Base-by-base conservation (phyloP, 1,284 basidiomycete genomes). In the Marasmius fiardii region DNA sequence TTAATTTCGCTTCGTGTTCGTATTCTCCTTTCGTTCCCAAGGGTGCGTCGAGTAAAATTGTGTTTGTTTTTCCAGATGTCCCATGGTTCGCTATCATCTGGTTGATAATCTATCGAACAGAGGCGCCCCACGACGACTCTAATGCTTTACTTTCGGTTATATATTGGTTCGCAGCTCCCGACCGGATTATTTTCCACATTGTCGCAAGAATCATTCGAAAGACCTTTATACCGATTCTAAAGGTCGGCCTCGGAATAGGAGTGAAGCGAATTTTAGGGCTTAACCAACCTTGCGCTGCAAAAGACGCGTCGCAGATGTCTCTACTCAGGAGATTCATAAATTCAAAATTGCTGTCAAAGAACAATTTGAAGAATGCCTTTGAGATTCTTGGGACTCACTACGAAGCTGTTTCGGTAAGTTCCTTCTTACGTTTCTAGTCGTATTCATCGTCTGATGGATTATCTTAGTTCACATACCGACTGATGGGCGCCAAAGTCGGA, bases 401-500 rank as follows among this genome's bases (percentile, higher is more conserved):
- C 58, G 74, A 77, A 60, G 62, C 68, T 34, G 75, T 76, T 33
- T 74, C 73, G 34, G 71, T 73, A 54, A 54, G 68, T 58, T 8
- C 21, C n/a, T n/a, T n/a, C n/a, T 16, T 11, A 43, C 8, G 23
- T 52, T 14, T 43, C 4, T 2, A 12, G 33, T 24, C 12, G 14
- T 10, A 43, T 10, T 33, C 23, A 28, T 18, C 37, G 20, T 14
- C 18, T 23, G 28, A 39, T 12, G 4, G 18, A n/a, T 51, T 39
- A 31, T 11, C 18, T n/a, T 62, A 75, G 65, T 60, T 73, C 33
- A 65, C 72, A 11, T 78, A 72, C 59, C 68, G 76, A 5, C 64
- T 68, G 31, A 77, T 78, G 76, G 76, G 76, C 20, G 76, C 76
- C 23, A 77, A 76, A 63, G 65, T 78, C 21, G 77, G 76, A 18